These are phyloP conservation scores for Yarrowia divulgata DNA, from an alignment of 805 yeast genomes.

Conservation along the genomic window DNA sequence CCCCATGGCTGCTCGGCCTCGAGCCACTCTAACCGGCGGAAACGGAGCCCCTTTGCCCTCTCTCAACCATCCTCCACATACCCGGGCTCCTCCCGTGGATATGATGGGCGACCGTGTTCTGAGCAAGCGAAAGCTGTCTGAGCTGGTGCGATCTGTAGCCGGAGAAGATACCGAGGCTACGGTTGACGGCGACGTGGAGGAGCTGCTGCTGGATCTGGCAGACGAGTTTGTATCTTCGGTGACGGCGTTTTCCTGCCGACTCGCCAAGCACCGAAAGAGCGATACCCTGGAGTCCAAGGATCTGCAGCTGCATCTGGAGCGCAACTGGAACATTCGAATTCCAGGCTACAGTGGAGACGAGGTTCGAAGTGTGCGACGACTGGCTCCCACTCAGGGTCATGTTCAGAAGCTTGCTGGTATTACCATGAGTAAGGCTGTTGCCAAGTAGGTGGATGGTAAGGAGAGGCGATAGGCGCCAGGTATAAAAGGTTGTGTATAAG, in stretches of 20 bases:
- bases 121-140: slow-evolving; percentile 87
- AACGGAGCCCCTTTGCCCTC: slow-evolving; percentile 74
- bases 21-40: slow-evolving; percentile 89
- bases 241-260: slow-evolving; percentile 89
- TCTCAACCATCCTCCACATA: slow-evolving; percentile 75
- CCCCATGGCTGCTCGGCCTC: slow-evolving; percentile 69
- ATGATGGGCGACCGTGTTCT: slow-evolving; percentile 72
- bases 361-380: slow-evolving; percentile 61
- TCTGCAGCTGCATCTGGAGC: slow-evolving; percentile 87
- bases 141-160: slow-evolving; percentile 73
- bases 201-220: slow-evolving; percentile 85
- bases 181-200: slow-evolving; percentile 95
- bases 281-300: slow-evolving; percentile 88
- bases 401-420: slow-evolving; percentile 53
- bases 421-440: slow-evolving; percentile 46
- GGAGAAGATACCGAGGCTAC: slow-evolving; percentile 86
- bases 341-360: slow-evolving; percentile 96
- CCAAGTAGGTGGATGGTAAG: slow-evolving; percentile 16
- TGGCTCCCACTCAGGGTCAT: slow-evolving; percentile 52
- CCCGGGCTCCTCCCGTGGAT: slow-evolving; percentile 82
- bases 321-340: slow-evolving; percentile 92
- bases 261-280: slow-evolving; percentile 92
- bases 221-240: slow-evolving; percentile 94
- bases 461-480: too few species aligned
- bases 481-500: slow-evolving; percentile 2